Evolutionary conservation across 495 filamentous ascomycete species (phyloP).

Genomic region (Chaetomidium leptoderma): DNA sequence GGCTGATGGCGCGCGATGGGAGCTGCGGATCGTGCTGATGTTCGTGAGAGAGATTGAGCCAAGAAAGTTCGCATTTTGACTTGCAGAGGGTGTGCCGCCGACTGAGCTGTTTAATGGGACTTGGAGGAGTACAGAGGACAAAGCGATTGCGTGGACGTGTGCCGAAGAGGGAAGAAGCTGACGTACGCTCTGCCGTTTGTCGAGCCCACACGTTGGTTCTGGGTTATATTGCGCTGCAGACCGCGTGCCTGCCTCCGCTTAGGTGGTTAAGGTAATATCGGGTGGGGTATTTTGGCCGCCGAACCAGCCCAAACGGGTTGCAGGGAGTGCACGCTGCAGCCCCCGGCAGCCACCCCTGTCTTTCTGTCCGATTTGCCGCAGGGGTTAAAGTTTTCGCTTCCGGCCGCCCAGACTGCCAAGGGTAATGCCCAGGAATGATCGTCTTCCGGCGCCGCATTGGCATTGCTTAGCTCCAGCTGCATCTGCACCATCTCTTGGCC

Average conservation of each 20-base stretch:
- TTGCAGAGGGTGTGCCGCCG: slow-evolving; percentile 8
- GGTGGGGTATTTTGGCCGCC: no score
- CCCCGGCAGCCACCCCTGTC: no score
- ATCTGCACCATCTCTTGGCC: neutral
- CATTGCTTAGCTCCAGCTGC: slow-evolving; percentile 5
- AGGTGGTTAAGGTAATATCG: no score
- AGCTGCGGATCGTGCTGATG: neutral
- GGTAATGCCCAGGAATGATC: neutral
- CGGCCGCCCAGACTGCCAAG: neutral
- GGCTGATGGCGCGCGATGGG: neutral
- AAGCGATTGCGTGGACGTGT: neutral
- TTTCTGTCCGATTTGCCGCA: no score
- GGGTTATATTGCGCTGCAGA: no score
- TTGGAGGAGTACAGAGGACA: neutral
- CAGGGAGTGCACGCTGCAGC: no score
- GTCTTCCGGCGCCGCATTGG: neutral
- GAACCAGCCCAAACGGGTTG: no score
- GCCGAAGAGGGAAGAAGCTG: neutral
- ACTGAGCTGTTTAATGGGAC: neutral
- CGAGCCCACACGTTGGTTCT: no score
- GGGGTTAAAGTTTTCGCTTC: no score
- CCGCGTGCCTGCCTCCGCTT: no score
- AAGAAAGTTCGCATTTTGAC: slow-evolving; percentile 2
- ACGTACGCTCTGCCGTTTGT: no score
- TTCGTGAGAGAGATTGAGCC: neutral